A percentile compares a stretch with the other conserved stretches of the same genome.
phyloP scores from a whole-genome alignment of 768 basidiomycete species.

The Asterophora parasitica region DNA sequence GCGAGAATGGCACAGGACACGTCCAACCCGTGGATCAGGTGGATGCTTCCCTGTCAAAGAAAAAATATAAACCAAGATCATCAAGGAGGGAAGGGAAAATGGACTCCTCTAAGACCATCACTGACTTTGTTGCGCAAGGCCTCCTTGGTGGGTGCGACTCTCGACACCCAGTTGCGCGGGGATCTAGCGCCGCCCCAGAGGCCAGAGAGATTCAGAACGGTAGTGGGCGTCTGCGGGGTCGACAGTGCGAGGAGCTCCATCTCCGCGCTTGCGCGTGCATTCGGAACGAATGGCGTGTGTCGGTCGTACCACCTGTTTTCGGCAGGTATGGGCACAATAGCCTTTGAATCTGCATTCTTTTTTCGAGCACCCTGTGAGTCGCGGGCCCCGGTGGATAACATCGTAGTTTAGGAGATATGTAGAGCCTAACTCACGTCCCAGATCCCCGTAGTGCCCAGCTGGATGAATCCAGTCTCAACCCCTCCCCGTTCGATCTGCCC shows the following conservation, averaged over 20 bases:
- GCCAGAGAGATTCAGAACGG: constrained; percentile 58
- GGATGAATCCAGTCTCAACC: constrained; percentile 41
- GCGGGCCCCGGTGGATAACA: too few relatives aligned
- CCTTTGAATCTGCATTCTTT: not conserved
- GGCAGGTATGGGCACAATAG: constrained; percentile 7
- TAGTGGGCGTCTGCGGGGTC: constrained; percentile 30
- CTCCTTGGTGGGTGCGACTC: constrained; percentile 54
- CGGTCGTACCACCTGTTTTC: constrained; percentile 45
- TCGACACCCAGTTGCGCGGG: constrained; percentile 45
- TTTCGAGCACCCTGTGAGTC: constrained; percentile 14
- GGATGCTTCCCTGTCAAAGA: constrained; percentile 44
- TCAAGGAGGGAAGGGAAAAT: too few relatives aligned
- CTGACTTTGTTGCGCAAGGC: constrained; percentile 44
- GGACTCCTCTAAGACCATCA: not conserved
- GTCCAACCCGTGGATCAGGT: constrained; percentile 60
- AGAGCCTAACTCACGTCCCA: constrained; percentile 47
- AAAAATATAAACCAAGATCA: too few relatives aligned
- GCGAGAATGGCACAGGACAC: constrained; percentile 56
- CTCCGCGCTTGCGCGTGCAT: constrained; percentile 47
- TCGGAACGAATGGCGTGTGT: constrained; percentile 39
- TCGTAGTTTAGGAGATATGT: not conserved
- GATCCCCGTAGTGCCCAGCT: constrained; percentile 56
- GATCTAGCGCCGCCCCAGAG: constrained; percentile 56
- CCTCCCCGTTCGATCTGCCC: constrained; percentile 6
- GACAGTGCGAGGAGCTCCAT: constrained; percentile 47